Evolutionary conservation across 768 basidiomycete species (phyloP).

Genomic region (Russula dissimulans): DNA sequence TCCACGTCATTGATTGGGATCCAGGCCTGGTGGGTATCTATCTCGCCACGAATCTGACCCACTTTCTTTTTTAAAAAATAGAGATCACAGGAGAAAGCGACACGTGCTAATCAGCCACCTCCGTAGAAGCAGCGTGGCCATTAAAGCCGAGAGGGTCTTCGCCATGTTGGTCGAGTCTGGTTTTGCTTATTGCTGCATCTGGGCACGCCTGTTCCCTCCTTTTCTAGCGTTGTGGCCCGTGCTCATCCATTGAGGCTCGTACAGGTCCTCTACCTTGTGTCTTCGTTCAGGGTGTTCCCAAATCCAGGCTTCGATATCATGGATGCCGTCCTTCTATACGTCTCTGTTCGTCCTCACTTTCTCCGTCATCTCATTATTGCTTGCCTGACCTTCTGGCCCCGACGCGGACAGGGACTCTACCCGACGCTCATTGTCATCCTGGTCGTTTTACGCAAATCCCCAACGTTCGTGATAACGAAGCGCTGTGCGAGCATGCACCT

Average conservation of each 20-base stretch:
- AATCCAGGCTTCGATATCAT: slow-evolving; percentile 4
- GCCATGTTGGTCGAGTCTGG: slow-evolving; percentile 11
- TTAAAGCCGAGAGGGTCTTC: neutral
- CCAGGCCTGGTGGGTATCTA: slow-evolving; percentile 4
- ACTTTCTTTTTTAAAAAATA: neutral
- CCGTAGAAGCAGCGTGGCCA: neutral
- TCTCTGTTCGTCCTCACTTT: neutral
- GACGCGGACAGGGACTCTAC: slow-evolving; percentile 3
- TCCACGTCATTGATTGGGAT: slow-evolving; percentile 8
- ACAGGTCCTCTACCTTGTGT: slow-evolving; percentile 8
- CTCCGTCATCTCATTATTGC: neutral
- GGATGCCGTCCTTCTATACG: slow-evolving; percentile 4
- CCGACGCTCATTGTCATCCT: slow-evolving; percentile 8
- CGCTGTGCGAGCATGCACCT: neutral
- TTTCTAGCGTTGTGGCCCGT: neutral
- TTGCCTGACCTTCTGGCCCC: neutral
- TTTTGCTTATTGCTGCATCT: slow-evolving; percentile 9
- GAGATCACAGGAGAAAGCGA: slow-evolving; percentile 3
- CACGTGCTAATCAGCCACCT: neutral
- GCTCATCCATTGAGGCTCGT: neutral
- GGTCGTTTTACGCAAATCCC: slow-evolving; percentile 6
- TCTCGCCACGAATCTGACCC: neutral
- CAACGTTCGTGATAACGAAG: neutral
- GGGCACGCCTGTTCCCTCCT: neutral
- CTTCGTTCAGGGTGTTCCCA: neutral